A percentile compares a stretch with the other conserved stretches of the same genome.
Conservation (phyloP, 805 yeast species). For the Candida lessepsii region DNA sequence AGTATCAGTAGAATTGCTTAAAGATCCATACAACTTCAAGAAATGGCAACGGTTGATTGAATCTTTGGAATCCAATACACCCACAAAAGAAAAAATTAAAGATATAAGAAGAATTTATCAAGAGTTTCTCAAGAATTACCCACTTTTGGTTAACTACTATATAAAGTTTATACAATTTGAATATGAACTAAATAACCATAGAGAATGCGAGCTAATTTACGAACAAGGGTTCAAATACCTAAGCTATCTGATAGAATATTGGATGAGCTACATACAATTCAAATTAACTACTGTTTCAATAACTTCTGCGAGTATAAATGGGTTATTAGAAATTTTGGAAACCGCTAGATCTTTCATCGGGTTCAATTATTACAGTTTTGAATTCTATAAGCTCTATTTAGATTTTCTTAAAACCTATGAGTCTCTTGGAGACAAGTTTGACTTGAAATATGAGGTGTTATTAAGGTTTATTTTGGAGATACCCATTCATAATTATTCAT, state of each 20-base stretch:
- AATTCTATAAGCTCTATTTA: conserved; percentile 52
- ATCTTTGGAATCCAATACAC: neutral
- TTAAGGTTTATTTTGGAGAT: conserved; percentile 52
- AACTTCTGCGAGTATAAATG: conserved; percentile 20
- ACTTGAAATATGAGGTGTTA: conserved; percentile 38
- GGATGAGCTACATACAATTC: conserved; percentile 51
- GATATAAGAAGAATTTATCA: conserved; percentile 11
- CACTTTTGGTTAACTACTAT: conserved; percentile 57
- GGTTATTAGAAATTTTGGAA: conserved; percentile 41
- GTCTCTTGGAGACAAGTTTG: conserved; percentile 20
- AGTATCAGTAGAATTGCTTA: conserved; percentile 12
- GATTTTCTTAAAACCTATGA: conserved; percentile 36
- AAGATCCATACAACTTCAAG: conserved; percentile 15
- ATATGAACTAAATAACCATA: conserved; percentile 43
- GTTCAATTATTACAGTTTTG: conserved; percentile 47
- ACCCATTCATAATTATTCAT: conserved; percentile 54
- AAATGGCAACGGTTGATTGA: conserved; percentile 13
- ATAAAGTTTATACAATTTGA: conserved; percentile 51
- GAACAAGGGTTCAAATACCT: conserved; percentile 36
- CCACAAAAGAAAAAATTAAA: neutral
- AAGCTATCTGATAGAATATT: conserved; percentile 47
- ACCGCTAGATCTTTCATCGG: conserved; percentile 51
- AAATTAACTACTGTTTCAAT: conserved; percentile 29
- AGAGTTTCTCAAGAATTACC: conserved; percentile 33
- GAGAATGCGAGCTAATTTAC: conserved; percentile 35